phyloP scores from a whole-genome alignment of 257 asterid species.

The Solanum microdontum region DNA sequence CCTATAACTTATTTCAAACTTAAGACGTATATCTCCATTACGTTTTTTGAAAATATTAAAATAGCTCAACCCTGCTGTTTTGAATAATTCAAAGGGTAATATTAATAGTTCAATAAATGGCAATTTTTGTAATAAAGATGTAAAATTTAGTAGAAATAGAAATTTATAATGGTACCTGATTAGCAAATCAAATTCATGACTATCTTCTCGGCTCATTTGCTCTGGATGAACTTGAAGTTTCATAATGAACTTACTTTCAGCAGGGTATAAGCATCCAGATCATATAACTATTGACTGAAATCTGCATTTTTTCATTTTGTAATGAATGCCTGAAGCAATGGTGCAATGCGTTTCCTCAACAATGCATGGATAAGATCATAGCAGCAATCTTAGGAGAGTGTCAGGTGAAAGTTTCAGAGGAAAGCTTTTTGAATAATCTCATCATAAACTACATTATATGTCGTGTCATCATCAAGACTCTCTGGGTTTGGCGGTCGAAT shows the following conservation, averaged over 20 bases:
- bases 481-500: neutral
- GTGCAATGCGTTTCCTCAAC: too few species aligned
- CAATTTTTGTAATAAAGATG: neutral
- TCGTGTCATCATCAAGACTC: too few species aligned
- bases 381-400: neutral
- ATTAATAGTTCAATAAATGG: neutral
- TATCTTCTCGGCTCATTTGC: slow-evolving; percentile 47
- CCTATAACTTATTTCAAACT: too few species aligned
- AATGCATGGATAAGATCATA: too few species aligned
- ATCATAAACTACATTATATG: too few species aligned
- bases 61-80: too few species aligned
- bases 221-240: slow-evolving; percentile 87
- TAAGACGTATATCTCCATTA: too few species aligned
- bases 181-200: slow-evolving; percentile 48
- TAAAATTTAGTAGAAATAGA: neutral
- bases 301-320: too few species aligned
- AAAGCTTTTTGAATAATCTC: too few species aligned
- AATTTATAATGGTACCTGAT: slow-evolving; percentile 5
- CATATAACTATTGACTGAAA: slow-evolving; percentile 7
- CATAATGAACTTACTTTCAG: slow-evolving; percentile 67
- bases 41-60: too few species aligned
- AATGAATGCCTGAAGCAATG: too few species aligned
- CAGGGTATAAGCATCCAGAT: slow-evolving; percentile 62
- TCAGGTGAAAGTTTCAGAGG: neutral
- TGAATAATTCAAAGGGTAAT: neutral